Base-by-base conservation (phyloP, 73 alveolate species). In the Symbiodinium natans region DNA sequence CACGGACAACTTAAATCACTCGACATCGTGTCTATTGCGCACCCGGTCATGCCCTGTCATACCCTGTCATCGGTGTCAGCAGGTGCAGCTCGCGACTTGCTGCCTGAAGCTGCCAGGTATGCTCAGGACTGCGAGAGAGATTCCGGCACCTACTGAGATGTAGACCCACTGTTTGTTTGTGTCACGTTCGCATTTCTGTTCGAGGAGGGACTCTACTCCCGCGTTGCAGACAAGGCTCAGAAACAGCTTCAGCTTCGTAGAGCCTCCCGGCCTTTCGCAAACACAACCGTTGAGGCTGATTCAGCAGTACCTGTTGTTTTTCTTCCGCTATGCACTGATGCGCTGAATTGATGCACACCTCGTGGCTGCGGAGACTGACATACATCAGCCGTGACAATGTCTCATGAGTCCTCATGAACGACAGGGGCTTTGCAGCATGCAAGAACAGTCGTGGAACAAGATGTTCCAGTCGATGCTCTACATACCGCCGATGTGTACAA, bases 81-180 rank as follows among this genome's bases (percentile, higher is more conserved):
- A 63, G 77, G 77, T 31, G 1, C 34, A 1, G 40, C 77, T 63
- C 77, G 25, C 31, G 31, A 34, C 40, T 40, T 88, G 85, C 85
- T 88, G 95, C 95, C 95, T 2, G 95, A 88, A 63, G 40, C 95
- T 38, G 95, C 95, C 42, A 82, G 73, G 41, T 88, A 88, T 63
- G 95, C 74, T 29, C 73, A 88, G 95, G 95, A 48, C 95, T 39
- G 46, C 77, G 34, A 6, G 40, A 21, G 77, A 21, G 77, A 3
- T 4, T 63, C 9, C 7, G 34, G 31, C n/a, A n/a, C n/a, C n/a
- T n/a, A n/a, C n/a, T n/a, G n/a, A n/a, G n/a, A n/a, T n/a, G n/a
- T n/a, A n/a, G n/a, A n/a, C n/a, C n/a, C n/a, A n/a, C n/a, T n/a
- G n/a, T n/a, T n/a, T n/a, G n/a, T n/a, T n/a, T n/a, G n/a, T n/a